These are phyloP conservation scores for Triticum timopheevii DNA, from an alignment of 176 grass and related monocot genomes.

Conservation along the genomic window DNA sequence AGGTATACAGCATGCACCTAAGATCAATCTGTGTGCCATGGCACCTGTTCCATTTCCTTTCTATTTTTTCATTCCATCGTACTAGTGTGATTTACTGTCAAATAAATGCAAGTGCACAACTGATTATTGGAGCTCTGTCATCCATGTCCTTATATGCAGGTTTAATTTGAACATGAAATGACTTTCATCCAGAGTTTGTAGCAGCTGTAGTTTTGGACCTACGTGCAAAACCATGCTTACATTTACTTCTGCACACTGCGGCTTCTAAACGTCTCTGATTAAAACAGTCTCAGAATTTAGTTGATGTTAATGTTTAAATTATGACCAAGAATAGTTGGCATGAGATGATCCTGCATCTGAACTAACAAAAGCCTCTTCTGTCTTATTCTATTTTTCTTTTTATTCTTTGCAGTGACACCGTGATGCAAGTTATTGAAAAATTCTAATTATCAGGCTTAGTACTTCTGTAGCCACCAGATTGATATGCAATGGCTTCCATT, in stretches of 20 bases:
- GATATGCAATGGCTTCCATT: not conserved
- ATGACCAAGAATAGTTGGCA: not conserved
- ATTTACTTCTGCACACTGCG: not conserved
- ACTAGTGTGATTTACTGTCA: not conserved
- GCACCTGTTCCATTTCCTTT: not conserved
- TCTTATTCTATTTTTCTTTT: not conserved
- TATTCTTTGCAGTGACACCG: not conserved
- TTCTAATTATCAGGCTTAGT: not conserved
- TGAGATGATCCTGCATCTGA: not conserved
- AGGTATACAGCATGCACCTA: conserved; percentile 28
- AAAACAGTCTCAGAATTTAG: not conserved
- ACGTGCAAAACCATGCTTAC: not conserved
- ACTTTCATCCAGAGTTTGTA: not conserved
- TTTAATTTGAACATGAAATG: not conserved
- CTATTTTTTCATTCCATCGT: not conserved
- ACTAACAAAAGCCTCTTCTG: not conserved
- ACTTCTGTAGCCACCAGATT: not conserved
- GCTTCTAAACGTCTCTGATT: not conserved
- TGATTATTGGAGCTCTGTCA: not conserved
- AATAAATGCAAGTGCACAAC: not conserved
- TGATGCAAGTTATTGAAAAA: not conserved
- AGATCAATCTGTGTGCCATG: not conserved
- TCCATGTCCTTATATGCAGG: conserved; percentile 14
- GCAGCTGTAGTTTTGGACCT: not conserved
- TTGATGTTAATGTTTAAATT: not conserved